Conservation (phyloP, 257 asterid genomes). For the Ajuga chamaepitys region DNA sequence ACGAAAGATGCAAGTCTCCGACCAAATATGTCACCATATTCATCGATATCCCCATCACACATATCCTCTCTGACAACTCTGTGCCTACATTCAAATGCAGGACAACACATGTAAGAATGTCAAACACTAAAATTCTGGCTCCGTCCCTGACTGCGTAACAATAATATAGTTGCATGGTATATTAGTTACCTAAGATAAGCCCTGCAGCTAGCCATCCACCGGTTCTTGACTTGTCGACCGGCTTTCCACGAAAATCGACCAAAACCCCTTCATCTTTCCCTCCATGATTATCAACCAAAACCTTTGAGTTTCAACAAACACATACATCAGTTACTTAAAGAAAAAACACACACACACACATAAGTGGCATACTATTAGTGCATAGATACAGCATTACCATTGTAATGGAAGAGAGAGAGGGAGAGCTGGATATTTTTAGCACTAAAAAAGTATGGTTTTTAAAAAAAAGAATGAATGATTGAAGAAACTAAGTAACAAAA, state of each 20-base stretch:
- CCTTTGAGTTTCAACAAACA: conserved; percentile 32
- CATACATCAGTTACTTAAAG: not conserved
- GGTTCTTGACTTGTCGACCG: conserved; percentile 59
- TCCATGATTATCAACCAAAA: conserved; percentile 38
- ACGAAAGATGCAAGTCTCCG: conserved; percentile 64
- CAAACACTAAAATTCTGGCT: not conserved
- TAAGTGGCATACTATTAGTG: not conserved
- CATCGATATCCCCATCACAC: conserved; percentile 89
- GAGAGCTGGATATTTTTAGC: not conserved
- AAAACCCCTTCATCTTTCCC: conserved; percentile 27
- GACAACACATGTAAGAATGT: too few relatives aligned
- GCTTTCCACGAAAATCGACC: conserved; percentile 68
- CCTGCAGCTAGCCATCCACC: conserved; percentile 96
- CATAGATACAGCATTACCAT: conserved; percentile 20
- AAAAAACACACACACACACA: not conserved
- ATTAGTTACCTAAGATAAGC: conserved; percentile 55
- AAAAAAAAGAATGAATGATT: conserved; percentile 13
- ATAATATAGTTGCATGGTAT: not conserved
- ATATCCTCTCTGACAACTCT: conserved; percentile 79
- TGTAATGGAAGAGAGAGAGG: conserved; percentile 5
- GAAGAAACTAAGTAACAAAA: not conserved
- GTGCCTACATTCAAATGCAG: conserved; percentile 35
- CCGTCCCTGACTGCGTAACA: not conserved
- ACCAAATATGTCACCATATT: conserved; percentile 75
- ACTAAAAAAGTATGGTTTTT: not conserved